Percentiles rank a stretch among this genome's conserved stretches.
Conservation (phyloP, 2,329 filamentous ascomycete genomes). For the Penicillium hesseltinei region DNA sequence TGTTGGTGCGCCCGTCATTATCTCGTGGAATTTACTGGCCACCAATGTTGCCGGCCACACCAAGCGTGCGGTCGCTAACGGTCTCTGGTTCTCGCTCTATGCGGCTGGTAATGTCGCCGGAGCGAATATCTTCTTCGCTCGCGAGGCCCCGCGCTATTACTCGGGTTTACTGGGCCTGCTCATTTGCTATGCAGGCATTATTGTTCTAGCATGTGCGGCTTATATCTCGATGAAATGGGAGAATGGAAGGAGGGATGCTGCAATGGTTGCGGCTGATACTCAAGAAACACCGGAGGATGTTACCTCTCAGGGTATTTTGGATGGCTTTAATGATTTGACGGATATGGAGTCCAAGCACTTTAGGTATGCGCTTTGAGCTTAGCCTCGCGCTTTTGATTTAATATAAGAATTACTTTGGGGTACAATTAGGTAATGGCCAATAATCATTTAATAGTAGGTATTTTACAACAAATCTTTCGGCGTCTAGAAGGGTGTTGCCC, state of each 20-base stretch:
- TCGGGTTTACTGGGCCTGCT: slow-evolving; percentile 46
- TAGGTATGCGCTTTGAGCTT: slow-evolving; percentile 33
- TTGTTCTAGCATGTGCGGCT: slow-evolving; percentile 31
- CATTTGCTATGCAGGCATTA: slow-evolving; percentile 46
- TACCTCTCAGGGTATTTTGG: slow-evolving; percentile 24
- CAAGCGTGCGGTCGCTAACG: slow-evolving; percentile 51
- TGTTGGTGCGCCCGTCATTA: slow-evolving; percentile 50
- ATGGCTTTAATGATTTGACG: slow-evolving; percentile 40
- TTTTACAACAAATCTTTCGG: no score
- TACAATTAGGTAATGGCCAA: no score
- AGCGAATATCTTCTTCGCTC: slow-evolving; percentile 48
- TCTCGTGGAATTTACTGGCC: slow-evolving; percentile 53
- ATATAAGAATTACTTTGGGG: background rate
- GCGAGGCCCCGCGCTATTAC: slow-evolving; percentile 46
- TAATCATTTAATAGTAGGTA: no score
- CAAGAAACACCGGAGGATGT: slow-evolving; percentile 13
- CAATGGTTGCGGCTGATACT: background rate
- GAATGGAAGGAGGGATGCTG: slow-evolving; percentile 24
- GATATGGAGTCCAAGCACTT: slow-evolving; percentile 39
- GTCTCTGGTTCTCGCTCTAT: slow-evolving; percentile 50
- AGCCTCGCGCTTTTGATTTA: background rate
- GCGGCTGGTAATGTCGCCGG: slow-evolving; percentile 51
- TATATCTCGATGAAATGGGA: slow-evolving; percentile 29
- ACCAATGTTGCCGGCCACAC: slow-evolving; percentile 52
- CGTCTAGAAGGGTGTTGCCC: no score